Percentiles rank a stretch among this genome's conserved stretches.
phyloP scores from a whole-genome alignment of 2,329 filamentous ascomycete genomes.

The Neofusicoccum sp. region DNA sequence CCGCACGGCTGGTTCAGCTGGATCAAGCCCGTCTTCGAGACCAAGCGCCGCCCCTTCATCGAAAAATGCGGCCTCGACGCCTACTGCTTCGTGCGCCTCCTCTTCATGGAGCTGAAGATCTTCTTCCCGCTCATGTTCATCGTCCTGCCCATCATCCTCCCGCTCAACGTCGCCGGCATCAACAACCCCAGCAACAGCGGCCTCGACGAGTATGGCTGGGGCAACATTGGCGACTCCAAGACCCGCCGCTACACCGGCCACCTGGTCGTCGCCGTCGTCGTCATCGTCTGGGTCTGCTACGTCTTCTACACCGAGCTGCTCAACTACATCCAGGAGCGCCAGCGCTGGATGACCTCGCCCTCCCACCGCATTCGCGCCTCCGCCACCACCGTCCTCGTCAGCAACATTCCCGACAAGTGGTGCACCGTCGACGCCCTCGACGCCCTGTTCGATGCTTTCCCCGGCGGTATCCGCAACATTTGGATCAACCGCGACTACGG shows the following conservation, averaged over 20 bases:
- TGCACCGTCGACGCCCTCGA: slow-evolving; percentile 76
- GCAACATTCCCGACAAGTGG: slow-evolving; percentile 88
- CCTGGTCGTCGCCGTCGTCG: slow-evolving; percentile 71
- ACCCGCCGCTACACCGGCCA: slow-evolving; percentile 79
- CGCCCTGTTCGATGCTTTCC: slow-evolving; percentile 91
- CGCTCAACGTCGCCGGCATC: slow-evolving; percentile 76
- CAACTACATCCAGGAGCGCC: slow-evolving; percentile 87
- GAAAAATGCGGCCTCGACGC: slow-evolving; percentile 71
- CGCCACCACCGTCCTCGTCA: slow-evolving; percentile 92
- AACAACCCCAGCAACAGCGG: slow-evolving; percentile 53
- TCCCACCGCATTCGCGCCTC: slow-evolving; percentile 92
- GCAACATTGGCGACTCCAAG: slow-evolving; percentile 68
- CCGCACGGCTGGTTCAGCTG: slow-evolving; percentile 57
- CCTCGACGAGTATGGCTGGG: slow-evolving; percentile 81
- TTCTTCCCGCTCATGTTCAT: slow-evolving; percentile 79
- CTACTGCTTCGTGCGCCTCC: slow-evolving; percentile 94
- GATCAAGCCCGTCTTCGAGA: slow-evolving; percentile 42
- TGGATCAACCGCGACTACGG: slow-evolving; percentile 95
- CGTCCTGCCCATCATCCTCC: slow-evolving; percentile 80
- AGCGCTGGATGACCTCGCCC: slow-evolving; percentile 90
- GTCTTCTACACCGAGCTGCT: slow-evolving; percentile 84
- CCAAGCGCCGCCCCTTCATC: slow-evolving; percentile 26
- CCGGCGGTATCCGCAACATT: slow-evolving; percentile 89
- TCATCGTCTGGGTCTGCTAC: slow-evolving; percentile 80
- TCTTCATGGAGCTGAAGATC: slow-evolving; percentile 82